These are phyloP conservation scores for Zygosaccharomyces gambellarensis DNA, from an alignment of 805 yeast species.

Conservation along the genomic window DNA sequence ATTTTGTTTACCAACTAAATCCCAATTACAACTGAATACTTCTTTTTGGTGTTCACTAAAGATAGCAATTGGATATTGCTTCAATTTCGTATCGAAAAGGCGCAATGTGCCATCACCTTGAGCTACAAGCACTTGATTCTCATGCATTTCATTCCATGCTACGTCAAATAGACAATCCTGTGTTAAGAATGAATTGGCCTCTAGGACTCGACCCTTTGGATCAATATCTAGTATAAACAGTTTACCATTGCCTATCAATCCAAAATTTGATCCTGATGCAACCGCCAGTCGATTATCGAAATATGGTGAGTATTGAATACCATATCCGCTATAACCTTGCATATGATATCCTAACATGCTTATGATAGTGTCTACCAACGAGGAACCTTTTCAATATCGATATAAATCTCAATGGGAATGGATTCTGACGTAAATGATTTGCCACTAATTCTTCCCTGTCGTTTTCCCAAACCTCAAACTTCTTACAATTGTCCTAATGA, in stretches of 20 bases:
- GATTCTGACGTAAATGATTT: neutral
- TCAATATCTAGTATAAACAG: conserved; percentile 65
- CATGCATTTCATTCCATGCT: conserved; percentile 88
- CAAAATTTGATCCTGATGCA: conserved; percentile 88
- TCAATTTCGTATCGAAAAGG: conserved; percentile 67
- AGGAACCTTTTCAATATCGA: neutral
- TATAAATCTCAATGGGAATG: neutral
- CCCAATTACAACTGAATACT: conserved; percentile 72
- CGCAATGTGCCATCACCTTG: conserved; percentile 89
- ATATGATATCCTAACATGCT: conserved; percentile 70
- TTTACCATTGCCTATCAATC: conserved; percentile 90
- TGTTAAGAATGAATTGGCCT: conserved; percentile 66
- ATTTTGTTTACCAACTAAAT: conserved; percentile 56
- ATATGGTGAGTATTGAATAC: conserved; percentile 85
- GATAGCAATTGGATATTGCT: conserved; percentile 65
- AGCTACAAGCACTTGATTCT: conserved; percentile 75
- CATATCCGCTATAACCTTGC: conserved; percentile 79
- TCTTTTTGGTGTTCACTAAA: conserved; percentile 75
- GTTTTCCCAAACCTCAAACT: neutral
- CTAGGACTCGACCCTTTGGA: conserved; percentile 55
- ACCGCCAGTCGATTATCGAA: conserved; percentile 86
- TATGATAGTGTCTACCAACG: neutral
- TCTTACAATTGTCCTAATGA: neutral
- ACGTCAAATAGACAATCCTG: conserved; percentile 89
- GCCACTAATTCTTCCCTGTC: neutral